Conservation (phyloP, 768 basidiomycete genomes). For the Lanmaoa rubissima region DNA sequence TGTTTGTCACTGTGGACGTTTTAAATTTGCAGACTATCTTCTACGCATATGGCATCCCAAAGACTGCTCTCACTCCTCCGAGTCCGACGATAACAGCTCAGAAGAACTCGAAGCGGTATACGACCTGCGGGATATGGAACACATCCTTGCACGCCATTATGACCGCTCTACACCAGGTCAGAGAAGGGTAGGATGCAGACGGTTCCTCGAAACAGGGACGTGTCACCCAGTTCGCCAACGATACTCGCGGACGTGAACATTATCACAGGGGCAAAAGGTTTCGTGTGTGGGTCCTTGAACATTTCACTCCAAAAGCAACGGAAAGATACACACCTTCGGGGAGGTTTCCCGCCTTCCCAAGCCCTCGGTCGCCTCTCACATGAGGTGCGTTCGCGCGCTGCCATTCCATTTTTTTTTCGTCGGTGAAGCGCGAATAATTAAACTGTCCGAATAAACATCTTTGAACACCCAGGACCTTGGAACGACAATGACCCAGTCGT, state of each 20-base stretch:
- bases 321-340: neutral
- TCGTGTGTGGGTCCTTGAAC: neutral
- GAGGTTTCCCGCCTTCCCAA: neutral
- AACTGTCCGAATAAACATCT: neutral
- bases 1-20: too few species aligned
- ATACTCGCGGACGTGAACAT: neutral
- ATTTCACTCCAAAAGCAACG: neutral
- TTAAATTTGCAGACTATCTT: neutral
- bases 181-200: too few species aligned
- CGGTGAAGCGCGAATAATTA: too few species aligned
- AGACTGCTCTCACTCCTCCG: neutral
- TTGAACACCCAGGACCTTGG: neutral
- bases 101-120: neutral
- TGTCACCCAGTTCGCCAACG: neutral
- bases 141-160: neutral
- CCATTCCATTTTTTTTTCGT: too few species aligned
- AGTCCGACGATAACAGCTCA: neutral
- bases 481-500: neutral
- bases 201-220: neutral
- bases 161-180: neutral
- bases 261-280: neutral
- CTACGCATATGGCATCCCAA: neutral
- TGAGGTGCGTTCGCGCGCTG: too few species aligned
- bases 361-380: too few species aligned
- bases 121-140: neutral